Evolutionary conservation across 495 filamentous ascomycete species (phyloP).

Genomic region (Aspergillus kassunensis): DNA sequence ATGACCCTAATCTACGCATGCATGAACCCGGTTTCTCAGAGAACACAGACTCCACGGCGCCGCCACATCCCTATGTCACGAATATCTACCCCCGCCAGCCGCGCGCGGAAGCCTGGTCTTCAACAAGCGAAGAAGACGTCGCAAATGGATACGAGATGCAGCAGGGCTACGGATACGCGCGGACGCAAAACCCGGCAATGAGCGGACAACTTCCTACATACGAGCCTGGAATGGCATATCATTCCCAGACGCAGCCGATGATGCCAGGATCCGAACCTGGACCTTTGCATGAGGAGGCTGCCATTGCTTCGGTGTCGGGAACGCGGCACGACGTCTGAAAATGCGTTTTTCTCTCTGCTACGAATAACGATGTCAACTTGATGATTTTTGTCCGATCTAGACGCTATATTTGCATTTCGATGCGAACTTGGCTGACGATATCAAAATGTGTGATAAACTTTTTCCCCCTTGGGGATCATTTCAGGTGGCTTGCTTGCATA

Average conservation of each 20-base stretch:
- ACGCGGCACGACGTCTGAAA: not conserved
- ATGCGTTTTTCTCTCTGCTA: not conserved
- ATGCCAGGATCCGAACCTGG: not conserved
- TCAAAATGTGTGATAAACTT: not conserved
- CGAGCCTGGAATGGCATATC: slow-evolving; percentile 34
- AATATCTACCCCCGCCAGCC: slow-evolving; percentile 25
- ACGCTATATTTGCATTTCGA: too few relatives aligned
- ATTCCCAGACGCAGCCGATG: slow-evolving; percentile 21
- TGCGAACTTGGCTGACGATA: not conserved
- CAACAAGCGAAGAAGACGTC: slow-evolving; percentile 41
- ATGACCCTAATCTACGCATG: slow-evolving; percentile 7
- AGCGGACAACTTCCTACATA: slow-evolving; percentile 22
- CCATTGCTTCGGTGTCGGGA: not conserved
- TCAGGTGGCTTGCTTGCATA: not conserved
- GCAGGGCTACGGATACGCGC: slow-evolving; percentile 30
- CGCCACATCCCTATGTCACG: slow-evolving; percentile 24
- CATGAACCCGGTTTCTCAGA: slow-evolving; percentile 12
- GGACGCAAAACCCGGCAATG: slow-evolving; percentile 22
- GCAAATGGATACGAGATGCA: slow-evolving; percentile 42
- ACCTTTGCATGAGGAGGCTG: not conserved
- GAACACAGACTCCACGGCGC: not conserved
- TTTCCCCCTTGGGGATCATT: not conserved
- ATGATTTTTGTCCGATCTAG: not conserved
- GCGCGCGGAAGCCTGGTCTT: slow-evolving; percentile 37
- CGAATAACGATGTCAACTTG: not conserved